Evolutionary conservation across 2,329 filamentous ascomycete species (phyloP).

Genomic region (Aspergillus piperis): DNA sequence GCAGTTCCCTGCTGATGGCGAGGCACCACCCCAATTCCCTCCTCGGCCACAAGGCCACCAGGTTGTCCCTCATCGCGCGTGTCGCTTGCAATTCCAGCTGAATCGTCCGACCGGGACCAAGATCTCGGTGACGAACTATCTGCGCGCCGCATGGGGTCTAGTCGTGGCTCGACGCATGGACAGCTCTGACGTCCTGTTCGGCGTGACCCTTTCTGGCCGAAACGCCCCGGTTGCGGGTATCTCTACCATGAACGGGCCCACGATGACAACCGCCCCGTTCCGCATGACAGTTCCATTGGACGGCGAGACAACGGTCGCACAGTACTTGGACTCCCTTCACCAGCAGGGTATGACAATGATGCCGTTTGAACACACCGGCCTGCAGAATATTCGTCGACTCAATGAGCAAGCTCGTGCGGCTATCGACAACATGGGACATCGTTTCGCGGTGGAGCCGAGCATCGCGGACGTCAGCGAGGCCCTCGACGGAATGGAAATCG

Average conservation of each 20-base stretch:
- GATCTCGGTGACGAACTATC: not conserved
- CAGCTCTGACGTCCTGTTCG: constrained; percentile 45
- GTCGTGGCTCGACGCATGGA: constrained; percentile 42
- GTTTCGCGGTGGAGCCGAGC: not conserved
- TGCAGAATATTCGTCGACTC: not conserved
- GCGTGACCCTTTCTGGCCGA: constrained; percentile 47
- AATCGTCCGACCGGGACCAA: not conserved
- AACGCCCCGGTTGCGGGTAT: constrained; percentile 43
- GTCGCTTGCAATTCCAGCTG: not conserved
- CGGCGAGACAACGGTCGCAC: not conserved
- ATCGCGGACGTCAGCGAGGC: not conserved
- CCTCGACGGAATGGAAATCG: not conserved
- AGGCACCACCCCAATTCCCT: not conserved
- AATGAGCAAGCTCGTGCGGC: not conserved
- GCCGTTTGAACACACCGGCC: not conserved
- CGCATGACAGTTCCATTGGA: constrained; percentile 9
- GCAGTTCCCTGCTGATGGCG: not conserved
- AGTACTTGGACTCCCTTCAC: not conserved
- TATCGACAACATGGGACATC: not conserved
- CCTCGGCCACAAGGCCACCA: not conserved
- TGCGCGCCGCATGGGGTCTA: constrained; percentile 48
- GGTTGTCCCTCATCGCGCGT: not conserved
- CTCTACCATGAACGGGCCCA: constrained; percentile 37
- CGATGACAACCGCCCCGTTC: constrained; percentile 21
- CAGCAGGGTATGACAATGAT: not conserved